Evolutionary conservation across 2,329 filamentous ascomycete species (phyloP), one percentile per base, ranked within the genome.

Genomic region (Diaporthe sp.): DNA sequence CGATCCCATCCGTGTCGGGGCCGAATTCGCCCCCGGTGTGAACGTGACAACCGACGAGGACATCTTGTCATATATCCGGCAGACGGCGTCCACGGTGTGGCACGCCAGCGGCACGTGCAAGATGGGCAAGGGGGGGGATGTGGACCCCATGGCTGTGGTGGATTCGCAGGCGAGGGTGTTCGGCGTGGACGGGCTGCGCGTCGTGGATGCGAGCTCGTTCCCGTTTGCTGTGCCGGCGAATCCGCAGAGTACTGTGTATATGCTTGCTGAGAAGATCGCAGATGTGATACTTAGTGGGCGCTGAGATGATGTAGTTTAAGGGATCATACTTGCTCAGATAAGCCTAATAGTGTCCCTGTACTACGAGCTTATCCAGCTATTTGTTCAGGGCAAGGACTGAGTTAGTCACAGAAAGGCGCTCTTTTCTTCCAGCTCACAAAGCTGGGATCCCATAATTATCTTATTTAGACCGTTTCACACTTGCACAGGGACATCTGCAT

Each of bases 231-330:
- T 72, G 82, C 87, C 80, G 84, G 86, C 77, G 19, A 83, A 88
- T 12, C 85, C 88, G 53, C 87, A 89, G 78, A 87, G 86, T 72
- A 85, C 85, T 0, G 87, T 89, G 4, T 90, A 90, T 78, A 88
- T 87, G 81, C 81, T 88, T 77, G 88, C 82, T 13, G 89, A 90
- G 79, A 89, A 87, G 80, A 79, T 75, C 5, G 80, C 84, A 59
- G 58, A 72, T 9, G 77, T 79, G 76, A 79, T 82, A 49, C 44
- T 79, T 34, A 77, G 78, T 4, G 69, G 42, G 9, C 55, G 7
- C 15, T 72, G 28, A 72, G 10, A 37, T n/a, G 6, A 7, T 9
- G 9, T 9, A 28, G 7, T 17, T 6, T 8, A 42, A 4, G 1
- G 7, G 13, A 8, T 17, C 8, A 19, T 19, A 28, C 25, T 28